phyloP scores from a whole-genome alignment of 768 basidiomycete species.

The Tricholoma matsutake region DNA sequence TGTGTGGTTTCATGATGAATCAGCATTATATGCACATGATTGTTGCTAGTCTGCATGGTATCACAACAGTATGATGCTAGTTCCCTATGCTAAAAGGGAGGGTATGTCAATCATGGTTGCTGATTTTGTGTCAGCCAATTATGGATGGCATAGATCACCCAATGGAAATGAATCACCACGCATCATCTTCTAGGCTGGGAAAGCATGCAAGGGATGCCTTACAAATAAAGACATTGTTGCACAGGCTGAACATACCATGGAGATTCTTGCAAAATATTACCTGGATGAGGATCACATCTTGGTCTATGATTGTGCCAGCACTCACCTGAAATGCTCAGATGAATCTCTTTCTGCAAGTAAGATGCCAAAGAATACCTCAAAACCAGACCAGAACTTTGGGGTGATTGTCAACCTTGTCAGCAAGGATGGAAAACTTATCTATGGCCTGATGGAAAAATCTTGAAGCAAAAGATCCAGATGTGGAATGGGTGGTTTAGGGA shows the following conservation, averaged over 20 bases:
- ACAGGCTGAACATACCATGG: background rate
- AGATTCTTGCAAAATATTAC: background rate
- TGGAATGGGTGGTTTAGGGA: slow-evolving; percentile 12
- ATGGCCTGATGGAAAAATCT: slow-evolving; percentile 12
- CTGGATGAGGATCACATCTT: background rate
- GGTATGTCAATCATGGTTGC: background rate
- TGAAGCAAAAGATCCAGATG: too few relatives aligned
- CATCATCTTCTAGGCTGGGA: too few relatives aligned
- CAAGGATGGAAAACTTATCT: slow-evolving; percentile 20
- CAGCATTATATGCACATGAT: background rate
- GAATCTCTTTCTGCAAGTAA: slow-evolving; percentile 29
- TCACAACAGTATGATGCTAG: background rate
- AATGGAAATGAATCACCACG: too few relatives aligned
- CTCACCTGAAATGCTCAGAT: slow-evolving; percentile 30
- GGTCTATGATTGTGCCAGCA: slow-evolving; percentile 14
- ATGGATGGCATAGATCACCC: background rate
- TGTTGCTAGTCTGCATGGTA: background rate
- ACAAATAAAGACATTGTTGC: background rate
- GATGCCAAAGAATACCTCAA: slow-evolving; percentile 31
- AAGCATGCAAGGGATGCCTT: too few relatives aligned
- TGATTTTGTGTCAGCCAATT: background rate
- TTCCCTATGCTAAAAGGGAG: background rate
- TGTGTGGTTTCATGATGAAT: background rate
- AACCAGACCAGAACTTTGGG: slow-evolving; percentile 16
- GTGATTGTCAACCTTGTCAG: slow-evolving; percentile 12